Base-by-base conservation (phyloP, 768 basidiomycete genomes). In the Hysterangium stoloniferum region DNA sequence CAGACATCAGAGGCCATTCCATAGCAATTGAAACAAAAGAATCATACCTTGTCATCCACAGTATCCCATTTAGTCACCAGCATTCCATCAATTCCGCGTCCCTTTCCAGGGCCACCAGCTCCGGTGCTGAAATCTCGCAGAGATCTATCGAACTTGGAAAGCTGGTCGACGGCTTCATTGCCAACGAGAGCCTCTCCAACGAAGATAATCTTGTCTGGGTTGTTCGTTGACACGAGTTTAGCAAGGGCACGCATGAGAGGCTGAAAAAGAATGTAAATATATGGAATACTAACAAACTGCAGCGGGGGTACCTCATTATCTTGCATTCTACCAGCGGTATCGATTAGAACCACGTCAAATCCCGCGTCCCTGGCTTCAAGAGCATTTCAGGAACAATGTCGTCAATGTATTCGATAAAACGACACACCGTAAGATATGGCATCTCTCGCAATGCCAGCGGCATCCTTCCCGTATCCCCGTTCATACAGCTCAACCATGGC, bases 21-120 rank as follows among this genome's bases (percentile, higher is more conserved):
- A n/a, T n/a, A 37, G 8, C 28, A 44, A 44, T 22, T 35, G 22
- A 12, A 43, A 24, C 20, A 40, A 31, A 31, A 25, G 34, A 17
- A 22, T 65, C 76, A 48, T 50, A 87, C 94, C 78, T 94, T 94
- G 69, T 94, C 91, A 60, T 93, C 91, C 19, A 98, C 96, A 1
- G 95, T 98, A 61, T 99, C 96, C 85, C 96, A 98, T 67, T 99
- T 99, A 28, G 96, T 99, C 52, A 99, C 80, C 37, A 99, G 73
- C 86, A 96, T 98, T 22, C 95, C 96, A 63, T 99, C 96, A 54
- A 99, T 95, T 4, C 96, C 96, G 19, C 96, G 80, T 43, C 84
- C 84, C 63, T 81, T 80, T 15, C 79, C 79, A 25, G 71, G 67
- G 8, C 78, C 77, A 34, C 63, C 67, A 0, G 81, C 77, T 5